Percentiles rank a stretch among this genome's conserved stretches.
Evolutionary conservation across 495 filamentous ascomycete genomes (phyloP).

Genomic region (Daldinia loculata): DNA sequence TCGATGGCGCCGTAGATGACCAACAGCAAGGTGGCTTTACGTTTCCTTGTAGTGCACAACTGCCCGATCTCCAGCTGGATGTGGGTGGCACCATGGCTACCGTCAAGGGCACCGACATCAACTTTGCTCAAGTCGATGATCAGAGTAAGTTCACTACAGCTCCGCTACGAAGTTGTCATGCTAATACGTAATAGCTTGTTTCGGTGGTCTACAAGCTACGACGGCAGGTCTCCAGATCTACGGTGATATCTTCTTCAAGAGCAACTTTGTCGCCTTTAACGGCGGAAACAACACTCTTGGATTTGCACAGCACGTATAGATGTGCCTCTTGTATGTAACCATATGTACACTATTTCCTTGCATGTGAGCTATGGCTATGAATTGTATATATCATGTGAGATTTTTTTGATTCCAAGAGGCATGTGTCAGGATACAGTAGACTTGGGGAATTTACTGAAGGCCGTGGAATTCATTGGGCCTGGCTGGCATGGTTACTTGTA

Average conservation of each 20-base stretch:
- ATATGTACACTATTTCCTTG: conserved; percentile 12
- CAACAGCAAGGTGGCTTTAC: conserved; percentile 65
- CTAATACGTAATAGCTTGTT: conserved; percentile 64
- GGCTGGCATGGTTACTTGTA: conserved; percentile 11
- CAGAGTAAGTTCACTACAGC: conserved; percentile 48
- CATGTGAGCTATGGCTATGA: conserved; percentile 4
- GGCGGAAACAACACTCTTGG: conserved; percentile 67
- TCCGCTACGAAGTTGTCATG: neutral
- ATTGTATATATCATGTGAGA: conserved; percentile 34
- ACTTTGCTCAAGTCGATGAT: conserved; percentile 66
- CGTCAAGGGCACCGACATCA: conserved; percentile 72
- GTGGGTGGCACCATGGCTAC: conserved; percentile 69
- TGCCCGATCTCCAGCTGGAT: conserved; percentile 74
- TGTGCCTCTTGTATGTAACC: conserved; percentile 1
- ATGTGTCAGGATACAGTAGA: conserved; percentile 26
- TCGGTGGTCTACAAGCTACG: conserved; percentile 75
- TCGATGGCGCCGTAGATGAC: conserved; percentile 63
- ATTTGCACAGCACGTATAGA: conserved; percentile 62
- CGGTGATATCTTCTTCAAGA: conserved; percentile 82
- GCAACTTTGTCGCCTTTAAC: conserved; percentile 83
- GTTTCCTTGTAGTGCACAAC: conserved; percentile 56
- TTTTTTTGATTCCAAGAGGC: conserved; percentile 15
- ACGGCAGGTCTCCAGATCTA: conserved; percentile 70
- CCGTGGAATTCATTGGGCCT: conserved; percentile 4
- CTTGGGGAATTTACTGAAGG: conserved; percentile 16